Evolutionary conservation across 2,329 filamentous ascomycete species (phyloP).

Genomic region (Aspergillus ibericus): DNA sequence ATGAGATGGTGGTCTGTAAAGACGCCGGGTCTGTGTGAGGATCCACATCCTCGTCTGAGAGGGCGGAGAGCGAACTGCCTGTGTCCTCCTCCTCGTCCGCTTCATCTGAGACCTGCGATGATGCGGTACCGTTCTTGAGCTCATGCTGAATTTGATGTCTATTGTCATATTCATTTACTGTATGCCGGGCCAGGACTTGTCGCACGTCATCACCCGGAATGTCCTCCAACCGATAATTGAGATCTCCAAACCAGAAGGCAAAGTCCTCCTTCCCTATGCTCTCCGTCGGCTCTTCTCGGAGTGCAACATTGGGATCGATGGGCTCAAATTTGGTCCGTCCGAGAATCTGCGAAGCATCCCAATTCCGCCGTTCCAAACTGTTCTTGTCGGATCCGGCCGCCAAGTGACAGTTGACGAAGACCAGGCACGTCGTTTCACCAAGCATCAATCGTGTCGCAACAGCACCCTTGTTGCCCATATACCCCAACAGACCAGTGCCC

Average conservation of each 20-base stretch:
- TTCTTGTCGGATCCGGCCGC: constrained; percentile 79
- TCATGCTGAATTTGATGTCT: constrained; percentile 40
- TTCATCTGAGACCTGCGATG: constrained; percentile 9
- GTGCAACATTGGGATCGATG: constrained; percentile 63
- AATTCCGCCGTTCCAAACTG: constrained; percentile 79
- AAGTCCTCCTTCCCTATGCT: constrained; percentile 88
- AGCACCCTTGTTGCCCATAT: constrained; percentile 95
- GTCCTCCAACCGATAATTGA: constrained; percentile 89
- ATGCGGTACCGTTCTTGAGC: constrained; percentile 25
- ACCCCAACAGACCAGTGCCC: constrained; percentile 86
- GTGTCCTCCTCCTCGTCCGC: constrained; percentile 11
- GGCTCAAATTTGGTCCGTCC: constrained; percentile 76
- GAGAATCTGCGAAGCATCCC: constrained; percentile 81
- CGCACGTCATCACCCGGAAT: constrained; percentile 89
- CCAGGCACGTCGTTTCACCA: constrained; percentile 83
- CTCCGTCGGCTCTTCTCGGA: constrained; percentile 57
- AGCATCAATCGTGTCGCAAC: constrained; percentile 78
- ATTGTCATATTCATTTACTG: constrained; percentile 71
- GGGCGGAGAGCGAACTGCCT: constrained; percentile 12
- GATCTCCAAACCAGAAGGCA: constrained; percentile 92
- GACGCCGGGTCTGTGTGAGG: constrained; percentile 77
- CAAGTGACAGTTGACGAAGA: constrained; percentile 90
- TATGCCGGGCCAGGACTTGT: constrained; percentile 77
- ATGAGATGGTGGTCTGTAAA: constrained; percentile 82
- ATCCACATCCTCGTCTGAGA: constrained; percentile 65